These are phyloP conservation scores for Tuber calosporum DNA, from an alignment of 495 filamentous ascomycete genomes.

Conservation along the genomic window DNA sequence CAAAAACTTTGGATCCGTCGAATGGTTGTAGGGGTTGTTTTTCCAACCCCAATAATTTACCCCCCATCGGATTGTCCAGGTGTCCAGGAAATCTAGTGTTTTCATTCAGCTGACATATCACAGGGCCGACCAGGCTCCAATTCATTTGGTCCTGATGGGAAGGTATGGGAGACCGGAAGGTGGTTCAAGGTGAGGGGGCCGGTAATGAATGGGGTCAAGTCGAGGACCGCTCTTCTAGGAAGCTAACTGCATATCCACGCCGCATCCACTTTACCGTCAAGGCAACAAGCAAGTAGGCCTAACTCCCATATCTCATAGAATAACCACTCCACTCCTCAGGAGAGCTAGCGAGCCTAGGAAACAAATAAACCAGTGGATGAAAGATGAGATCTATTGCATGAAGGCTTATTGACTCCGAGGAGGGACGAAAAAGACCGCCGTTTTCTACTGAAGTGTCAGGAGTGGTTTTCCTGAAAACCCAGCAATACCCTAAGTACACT, in stretches of 20 bases:
- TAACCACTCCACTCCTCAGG: no score
- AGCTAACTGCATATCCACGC: not conserved
- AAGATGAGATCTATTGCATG: no score
- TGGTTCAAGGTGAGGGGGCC: not conserved
- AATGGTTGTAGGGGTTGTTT: not conserved
- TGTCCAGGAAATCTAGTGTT: no score
- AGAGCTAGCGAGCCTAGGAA: no score
- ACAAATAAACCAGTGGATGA: no score
- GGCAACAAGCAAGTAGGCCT: no score
- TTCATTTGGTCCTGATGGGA: not conserved
- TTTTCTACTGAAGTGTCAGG: no score
- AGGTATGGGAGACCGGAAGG: not conserved
- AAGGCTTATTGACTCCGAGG: no score
- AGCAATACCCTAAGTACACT: not conserved
- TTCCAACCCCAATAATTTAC: not conserved
- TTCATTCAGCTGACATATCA: not conserved
- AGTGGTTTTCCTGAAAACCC: no score
- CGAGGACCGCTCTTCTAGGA: not conserved
- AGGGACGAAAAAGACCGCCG: no score
- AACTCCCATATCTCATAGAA: no score
- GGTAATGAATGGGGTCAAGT: not conserved
- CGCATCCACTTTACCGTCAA: not conserved
- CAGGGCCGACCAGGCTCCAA: not conserved
- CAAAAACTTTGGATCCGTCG: not conserved
- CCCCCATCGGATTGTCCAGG: not conserved